phyloP scores from a whole-genome alignment of 2,329 filamentous ascomycete species.

The Botrytis pseudocinerea region DNA sequence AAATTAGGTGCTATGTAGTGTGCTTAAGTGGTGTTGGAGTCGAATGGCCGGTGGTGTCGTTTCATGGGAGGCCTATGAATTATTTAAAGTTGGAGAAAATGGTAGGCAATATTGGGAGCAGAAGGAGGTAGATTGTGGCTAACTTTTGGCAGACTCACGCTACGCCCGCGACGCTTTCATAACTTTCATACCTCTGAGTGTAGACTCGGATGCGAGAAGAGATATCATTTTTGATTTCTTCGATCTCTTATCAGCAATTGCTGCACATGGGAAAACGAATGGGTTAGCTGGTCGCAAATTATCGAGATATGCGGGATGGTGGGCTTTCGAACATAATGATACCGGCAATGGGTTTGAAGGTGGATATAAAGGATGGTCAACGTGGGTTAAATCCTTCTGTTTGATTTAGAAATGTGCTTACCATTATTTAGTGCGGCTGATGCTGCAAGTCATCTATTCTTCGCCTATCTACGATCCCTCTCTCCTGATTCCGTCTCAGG shows the following conservation, averaged over 20 bases:
- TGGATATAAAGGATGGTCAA: slow-evolving; percentile 86
- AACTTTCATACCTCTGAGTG: slow-evolving; percentile 92
- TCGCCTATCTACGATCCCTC: slow-evolving; percentile 89
- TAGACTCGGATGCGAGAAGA: slow-evolving; percentile 80
- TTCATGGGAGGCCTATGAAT: slow-evolving; percentile 94
- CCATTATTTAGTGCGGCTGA: slow-evolving; percentile 71
- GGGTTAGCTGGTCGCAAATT: slow-evolving; percentile 91
- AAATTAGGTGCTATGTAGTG: slow-evolving; percentile 82
- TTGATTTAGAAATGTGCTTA: slow-evolving; percentile 23
- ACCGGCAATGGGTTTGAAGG: slow-evolving; percentile 89
- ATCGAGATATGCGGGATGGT: slow-evolving; percentile 95
- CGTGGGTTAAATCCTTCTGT: slow-evolving; percentile 50
- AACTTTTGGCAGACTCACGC: slow-evolving; percentile 68
- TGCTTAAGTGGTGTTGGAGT: slow-evolving; percentile 98
- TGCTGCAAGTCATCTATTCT: slow-evolving; percentile 95
- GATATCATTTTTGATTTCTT: slow-evolving; percentile 97
- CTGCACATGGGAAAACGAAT: slow-evolving; percentile 90
- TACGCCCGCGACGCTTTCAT: slow-evolving; percentile 91
- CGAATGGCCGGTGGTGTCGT: slow-evolving; percentile 87
- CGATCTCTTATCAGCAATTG: slow-evolving; percentile 85
- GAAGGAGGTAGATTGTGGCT: neutral
- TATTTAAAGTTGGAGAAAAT: slow-evolving; percentile 92
- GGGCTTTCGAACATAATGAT: slow-evolving; percentile 92
- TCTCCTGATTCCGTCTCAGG: slow-evolving; percentile 72
- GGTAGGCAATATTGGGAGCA: slow-evolving; percentile 55